phyloP scores from a whole-genome alignment of 2,329 filamentous ascomycete species.

The Paecilomyces sp. region DNA sequence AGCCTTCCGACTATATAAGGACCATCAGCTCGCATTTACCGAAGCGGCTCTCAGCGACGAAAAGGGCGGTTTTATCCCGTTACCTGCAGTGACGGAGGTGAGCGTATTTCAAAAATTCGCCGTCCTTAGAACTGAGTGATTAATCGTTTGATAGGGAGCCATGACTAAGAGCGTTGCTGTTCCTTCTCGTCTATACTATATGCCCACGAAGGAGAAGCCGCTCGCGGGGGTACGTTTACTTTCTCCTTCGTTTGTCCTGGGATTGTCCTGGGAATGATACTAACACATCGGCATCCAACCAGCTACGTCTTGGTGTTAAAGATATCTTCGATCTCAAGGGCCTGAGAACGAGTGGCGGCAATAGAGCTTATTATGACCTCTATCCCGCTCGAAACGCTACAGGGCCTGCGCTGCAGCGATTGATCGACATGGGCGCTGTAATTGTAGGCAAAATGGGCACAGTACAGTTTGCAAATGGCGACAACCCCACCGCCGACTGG shows the following conservation, averaged over 20 bases:
- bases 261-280: neutral
- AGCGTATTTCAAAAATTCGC: neutral
- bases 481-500: conserved; percentile 13
- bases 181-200: conserved; percentile 55
- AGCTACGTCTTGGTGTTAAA: conserved; percentile 51
- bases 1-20: conserved; percentile 45
- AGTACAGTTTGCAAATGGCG: conserved; percentile 7
- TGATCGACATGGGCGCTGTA: conserved; percentile 54
- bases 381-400: conserved; percentile 42
- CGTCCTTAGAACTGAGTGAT: neutral
- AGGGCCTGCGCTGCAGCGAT: conserved; percentile 44
- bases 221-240: conserved; percentile 45
- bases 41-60: conserved; percentile 2
- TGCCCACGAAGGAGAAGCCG: conserved; percentile 46
- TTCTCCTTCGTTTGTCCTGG: too few relatives aligned
- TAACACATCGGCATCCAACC: neutral
- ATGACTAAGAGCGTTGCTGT: conserved; percentile 43
- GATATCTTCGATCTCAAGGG: conserved; percentile 56
- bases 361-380: conserved; percentile 51
- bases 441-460: conserved; percentile 27
- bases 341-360: conserved; percentile 50
- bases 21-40: conserved; percentile 32
- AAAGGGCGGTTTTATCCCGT: conserved; percentile 8
- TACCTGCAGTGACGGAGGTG: conserved; percentile 9
- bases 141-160: conserved; percentile 3